Conservation (phyloP, 169 alveolate genomes). For the Cyclospora cayetanensis region DNA sequence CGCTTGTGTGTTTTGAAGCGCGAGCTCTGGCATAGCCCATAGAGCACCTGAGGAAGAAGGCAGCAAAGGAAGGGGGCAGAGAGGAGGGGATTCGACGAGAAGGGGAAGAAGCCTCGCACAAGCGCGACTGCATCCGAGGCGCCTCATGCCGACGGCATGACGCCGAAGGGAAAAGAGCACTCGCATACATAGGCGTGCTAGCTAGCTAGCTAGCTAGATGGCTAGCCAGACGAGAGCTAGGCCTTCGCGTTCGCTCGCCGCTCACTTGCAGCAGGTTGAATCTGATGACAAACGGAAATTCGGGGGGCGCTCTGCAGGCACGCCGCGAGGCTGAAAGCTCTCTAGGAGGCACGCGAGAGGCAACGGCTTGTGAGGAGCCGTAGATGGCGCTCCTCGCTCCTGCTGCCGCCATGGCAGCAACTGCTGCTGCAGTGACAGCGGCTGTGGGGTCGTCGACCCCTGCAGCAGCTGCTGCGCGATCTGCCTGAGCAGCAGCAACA, state of each 20-base stretch:
- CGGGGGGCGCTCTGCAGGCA: background rate
- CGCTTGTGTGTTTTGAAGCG: conserved; percentile 23
- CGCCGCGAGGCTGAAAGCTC: no score
- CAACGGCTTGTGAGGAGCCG: no score
- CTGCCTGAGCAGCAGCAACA: background rate
- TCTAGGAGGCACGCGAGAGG: no score
- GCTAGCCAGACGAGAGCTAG: conserved; percentile 10
- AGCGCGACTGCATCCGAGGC: background rate
- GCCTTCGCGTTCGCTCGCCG: no score
- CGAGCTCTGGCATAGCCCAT: conserved; percentile 4
- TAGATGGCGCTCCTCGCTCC: background rate
- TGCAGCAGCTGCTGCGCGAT: conserved; percentile 42
- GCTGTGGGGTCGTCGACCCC: background rate
- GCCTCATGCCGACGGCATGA: background rate
- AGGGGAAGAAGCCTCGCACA: background rate
- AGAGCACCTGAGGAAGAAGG: conserved; percentile 5
- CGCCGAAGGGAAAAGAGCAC: background rate
- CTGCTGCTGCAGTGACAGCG: conserved; percentile 39
- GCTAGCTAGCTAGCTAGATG: background rate
- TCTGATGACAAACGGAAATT: background rate
- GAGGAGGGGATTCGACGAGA: background rate
- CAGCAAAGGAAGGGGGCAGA: background rate
- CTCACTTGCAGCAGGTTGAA: background rate
- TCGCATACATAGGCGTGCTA: background rate
- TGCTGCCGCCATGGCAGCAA: background rate